Conservation (phyloP, 1,139 yeast species). For the Pichia sp. region DNA sequence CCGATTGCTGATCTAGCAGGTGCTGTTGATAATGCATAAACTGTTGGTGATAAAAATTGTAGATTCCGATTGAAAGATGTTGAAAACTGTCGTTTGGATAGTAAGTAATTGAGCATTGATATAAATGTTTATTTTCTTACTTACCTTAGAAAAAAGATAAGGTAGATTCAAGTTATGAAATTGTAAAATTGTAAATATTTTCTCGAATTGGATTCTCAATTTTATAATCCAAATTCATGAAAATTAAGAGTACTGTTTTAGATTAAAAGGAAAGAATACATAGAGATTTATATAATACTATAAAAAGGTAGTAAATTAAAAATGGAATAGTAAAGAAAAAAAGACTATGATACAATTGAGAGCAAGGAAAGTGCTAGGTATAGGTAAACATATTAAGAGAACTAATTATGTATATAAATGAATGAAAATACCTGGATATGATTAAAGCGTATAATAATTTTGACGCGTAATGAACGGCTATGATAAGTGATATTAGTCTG, state of each 20-base stretch:
- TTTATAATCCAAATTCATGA: not conserved
- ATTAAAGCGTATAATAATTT: not conserved
- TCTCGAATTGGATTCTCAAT: not conserved
- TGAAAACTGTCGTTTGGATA: not conserved
- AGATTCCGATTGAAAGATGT: not conserved
- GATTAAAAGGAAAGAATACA: not conserved
- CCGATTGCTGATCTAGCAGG: conserved; percentile 82
- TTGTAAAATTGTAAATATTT: not conserved
- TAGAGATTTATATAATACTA: not conserved
- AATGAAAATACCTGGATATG: not conserved
- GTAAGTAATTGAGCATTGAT: not conserved
- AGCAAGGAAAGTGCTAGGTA: conserved; percentile 1
- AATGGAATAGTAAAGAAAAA: not conserved
- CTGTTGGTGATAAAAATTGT: conserved; percentile 37
- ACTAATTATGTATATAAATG: not conserved
- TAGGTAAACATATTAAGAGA: not conserved
- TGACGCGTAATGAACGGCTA: not conserved
- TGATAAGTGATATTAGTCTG: not conserved
- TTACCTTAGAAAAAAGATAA: not conserved
- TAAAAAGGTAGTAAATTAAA: not conserved
- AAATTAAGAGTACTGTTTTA: not conserved
- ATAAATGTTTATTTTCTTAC: not conserved
- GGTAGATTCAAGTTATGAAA: not conserved
- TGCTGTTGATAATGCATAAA: conserved; percentile 85
- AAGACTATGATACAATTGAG: conserved; percentile 4